These are phyloP conservation scores for Exophiala viscosa DNA, from an alignment of 2,329 filamentous ascomycete species.

Conservation along the genomic window DNA sequence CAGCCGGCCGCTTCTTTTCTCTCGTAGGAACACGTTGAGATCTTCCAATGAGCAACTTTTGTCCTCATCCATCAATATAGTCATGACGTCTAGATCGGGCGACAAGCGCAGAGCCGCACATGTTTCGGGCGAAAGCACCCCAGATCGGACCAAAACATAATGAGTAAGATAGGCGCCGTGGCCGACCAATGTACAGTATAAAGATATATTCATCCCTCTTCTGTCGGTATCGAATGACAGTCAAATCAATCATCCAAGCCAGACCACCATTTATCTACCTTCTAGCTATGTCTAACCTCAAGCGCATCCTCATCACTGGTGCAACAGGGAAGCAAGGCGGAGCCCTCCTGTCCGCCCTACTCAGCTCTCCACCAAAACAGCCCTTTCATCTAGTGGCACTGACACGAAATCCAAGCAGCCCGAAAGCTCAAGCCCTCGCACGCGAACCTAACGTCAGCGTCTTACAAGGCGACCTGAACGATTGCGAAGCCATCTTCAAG, in stretches of 20 bases:
- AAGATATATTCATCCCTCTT: no score
- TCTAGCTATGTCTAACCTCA: background rate
- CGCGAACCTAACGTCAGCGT: slow-evolving; percentile 19
- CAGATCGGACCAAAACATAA: background rate
- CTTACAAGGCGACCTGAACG: slow-evolving; percentile 24
- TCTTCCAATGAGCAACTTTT: no score
- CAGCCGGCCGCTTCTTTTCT: background rate
- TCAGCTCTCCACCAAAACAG: slow-evolving; percentile 27
- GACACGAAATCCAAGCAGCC: slow-evolving; percentile 22
- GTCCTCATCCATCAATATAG: no score
- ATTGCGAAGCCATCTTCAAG: slow-evolving; percentile 21
- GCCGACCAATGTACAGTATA: no score
- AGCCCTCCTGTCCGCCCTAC: slow-evolving; percentile 43
- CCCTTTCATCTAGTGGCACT: slow-evolving; percentile 38
- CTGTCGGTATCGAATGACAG: background rate
- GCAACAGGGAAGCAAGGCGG: slow-evolving; percentile 51
- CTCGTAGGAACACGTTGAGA: no score
- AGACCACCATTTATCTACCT: background rate
- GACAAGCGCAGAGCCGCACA: background rate
- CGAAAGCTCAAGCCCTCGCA: slow-evolving; percentile 21
- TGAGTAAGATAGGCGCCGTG: background rate
- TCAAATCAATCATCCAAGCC: background rate
- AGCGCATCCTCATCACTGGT: slow-evolving; percentile 42
- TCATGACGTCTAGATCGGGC: background rate
- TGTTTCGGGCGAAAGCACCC: background rate